A percentile compares a stretch with the other conserved stretches of the same genome.
Evolutionary conservation across 2,329 filamentous ascomycete genomes (phyloP).

Genomic region (Fusarium dlaminii): DNA sequence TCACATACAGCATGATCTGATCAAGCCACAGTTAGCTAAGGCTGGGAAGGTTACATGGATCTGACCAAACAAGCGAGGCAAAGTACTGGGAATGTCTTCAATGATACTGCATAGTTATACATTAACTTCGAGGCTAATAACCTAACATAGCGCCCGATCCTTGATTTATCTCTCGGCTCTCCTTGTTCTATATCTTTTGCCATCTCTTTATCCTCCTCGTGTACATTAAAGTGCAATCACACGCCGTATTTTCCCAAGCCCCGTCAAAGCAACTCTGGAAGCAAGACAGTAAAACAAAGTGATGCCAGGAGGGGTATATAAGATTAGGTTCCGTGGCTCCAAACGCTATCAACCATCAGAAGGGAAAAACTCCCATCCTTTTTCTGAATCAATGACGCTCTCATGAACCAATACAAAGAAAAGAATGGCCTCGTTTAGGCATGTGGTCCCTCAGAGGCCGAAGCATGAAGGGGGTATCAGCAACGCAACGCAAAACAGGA

Average conservation of each 20-base stretch:
- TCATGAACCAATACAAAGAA: slow-evolving; percentile 32
- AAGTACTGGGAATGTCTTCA: neutral
- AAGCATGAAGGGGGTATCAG: slow-evolving; percentile 41
- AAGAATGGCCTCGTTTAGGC: slow-evolving; percentile 37
- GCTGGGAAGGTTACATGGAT: neutral
- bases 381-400: slow-evolving; percentile 31
- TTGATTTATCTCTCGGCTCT: slow-evolving; percentile 6
- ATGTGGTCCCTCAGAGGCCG: slow-evolving; percentile 38
- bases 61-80: slow-evolving; percentile 2
- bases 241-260: slow-evolving; percentile 26
- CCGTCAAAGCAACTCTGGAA: slow-evolving; percentile 13
- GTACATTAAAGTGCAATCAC: slow-evolving; percentile 20
- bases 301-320: slow-evolving; percentile 44
- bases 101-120: slow-evolving; percentile 11
- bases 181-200: slow-evolving; percentile 8
- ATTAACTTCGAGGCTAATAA: slow-evolving; percentile 25
- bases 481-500: slow-evolving; percentile 32
- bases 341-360: slow-evolving; percentile 35
- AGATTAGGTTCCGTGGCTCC: slow-evolving; percentile 42
- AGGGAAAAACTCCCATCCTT: slow-evolving; percentile 35
- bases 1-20: slow-evolving; percentile 9
- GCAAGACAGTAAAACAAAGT: slow-evolving; percentile 31
- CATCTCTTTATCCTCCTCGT: slow-evolving; percentile 20
- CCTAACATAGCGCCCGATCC: slow-evolving; percentile 13
- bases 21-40: neutral